These are phyloP conservation scores for Blastobotrys serpentis DNA, from an alignment of 1,139 yeast genomes.

Conservation along the genomic window DNA sequence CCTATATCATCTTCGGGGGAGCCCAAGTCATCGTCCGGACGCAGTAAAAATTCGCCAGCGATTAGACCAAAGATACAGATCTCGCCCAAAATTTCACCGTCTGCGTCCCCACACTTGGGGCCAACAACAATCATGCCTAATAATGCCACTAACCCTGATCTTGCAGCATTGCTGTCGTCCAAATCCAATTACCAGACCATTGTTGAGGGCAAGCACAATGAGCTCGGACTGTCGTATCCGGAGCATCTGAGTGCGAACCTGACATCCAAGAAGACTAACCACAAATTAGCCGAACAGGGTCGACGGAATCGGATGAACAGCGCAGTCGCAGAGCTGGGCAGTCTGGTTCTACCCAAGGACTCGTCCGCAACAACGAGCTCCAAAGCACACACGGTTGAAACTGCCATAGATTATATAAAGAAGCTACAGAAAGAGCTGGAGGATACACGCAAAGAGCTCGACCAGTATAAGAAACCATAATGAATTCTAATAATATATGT, in stretches of 20 bases:
- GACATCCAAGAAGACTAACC: slow-evolving; percentile 58
- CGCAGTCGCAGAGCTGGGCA: slow-evolving; percentile 74
- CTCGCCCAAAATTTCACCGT: slow-evolving; percentile 25
- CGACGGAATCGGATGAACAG: slow-evolving; percentile 86
- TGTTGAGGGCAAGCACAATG: slow-evolving; percentile 45
- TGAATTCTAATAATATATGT: too few relatives aligned
- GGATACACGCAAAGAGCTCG: slow-evolving; percentile 33
- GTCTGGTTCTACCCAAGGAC: slow-evolving; percentile 57
- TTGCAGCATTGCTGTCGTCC: slow-evolving; percentile 39
- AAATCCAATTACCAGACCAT: slow-evolving; percentile 46
- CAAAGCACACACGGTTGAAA: slow-evolving; percentile 92
- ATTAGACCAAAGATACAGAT: slow-evolving; percentile 13
- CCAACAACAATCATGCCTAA: neutral
- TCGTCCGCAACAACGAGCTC: slow-evolving; percentile 54
- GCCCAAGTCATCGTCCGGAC: slow-evolving; percentile 3
- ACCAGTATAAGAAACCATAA: slow-evolving; percentile 15
- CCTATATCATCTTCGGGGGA: too few relatives aligned
- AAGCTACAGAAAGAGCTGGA: slow-evolving; percentile 50
- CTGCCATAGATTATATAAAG: slow-evolving; percentile 71
- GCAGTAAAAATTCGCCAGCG: slow-evolving; percentile 5
- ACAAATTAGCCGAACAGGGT: slow-evolving; percentile 94
- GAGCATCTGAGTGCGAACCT: slow-evolving; percentile 42
- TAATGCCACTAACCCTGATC: slow-evolving; percentile 24
- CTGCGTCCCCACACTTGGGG: slow-evolving; percentile 18
- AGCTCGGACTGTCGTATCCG: slow-evolving; percentile 43